Evolutionary conservation across 2,329 filamentous ascomycete species (phyloP), one percentile per base, ranked within the genome.

Genomic region (Verticillium isaacii): DNA sequence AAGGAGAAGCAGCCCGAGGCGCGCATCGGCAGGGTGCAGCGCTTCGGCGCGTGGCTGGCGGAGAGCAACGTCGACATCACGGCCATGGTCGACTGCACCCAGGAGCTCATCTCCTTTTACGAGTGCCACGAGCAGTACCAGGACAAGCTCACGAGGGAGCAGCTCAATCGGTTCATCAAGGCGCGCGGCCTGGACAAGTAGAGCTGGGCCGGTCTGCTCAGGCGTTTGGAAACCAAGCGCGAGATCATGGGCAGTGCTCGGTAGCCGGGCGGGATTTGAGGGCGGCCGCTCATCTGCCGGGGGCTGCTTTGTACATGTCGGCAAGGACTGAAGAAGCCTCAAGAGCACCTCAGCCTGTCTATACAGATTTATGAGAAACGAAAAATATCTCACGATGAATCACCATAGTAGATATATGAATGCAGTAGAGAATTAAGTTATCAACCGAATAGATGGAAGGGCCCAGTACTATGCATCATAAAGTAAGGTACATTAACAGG

Each of bases 31-130:
- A 88, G 89, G 67, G 82, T 96, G 50, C 83, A 86, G 69, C 78
- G 82, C 37, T 86, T 85, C 63, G 85, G 92, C 11, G 85, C 86
- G 50, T 97, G 93, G 89, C 80, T 97, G 61, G 90, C 93, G 1
- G 92, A 96, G 71, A 95, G 91, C 69, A 89, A 87, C 61, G 86
- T 97, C 54, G 91, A 96, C 69, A 90, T 97, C 69, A 87, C 91
- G 66, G 89, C 88, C 36, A 89, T 96, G 74, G 89, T 96, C 58
- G 92, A 97, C 74, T 92, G 90, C 70, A 94, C 91, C 0, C 93
- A 97, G 75, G 93, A 97, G 77, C 84, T 97, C 65, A 91, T 97
- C 60, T 93, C 91, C 3, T 85, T 97, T 65, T 97, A 97, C 72
- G 91, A 96, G 70, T 85, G 79, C 63, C 79, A 85, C 58, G 85